Evolutionary conservation across 345 rosid species (phyloP).

Genomic region (Salix viminalis): DNA sequence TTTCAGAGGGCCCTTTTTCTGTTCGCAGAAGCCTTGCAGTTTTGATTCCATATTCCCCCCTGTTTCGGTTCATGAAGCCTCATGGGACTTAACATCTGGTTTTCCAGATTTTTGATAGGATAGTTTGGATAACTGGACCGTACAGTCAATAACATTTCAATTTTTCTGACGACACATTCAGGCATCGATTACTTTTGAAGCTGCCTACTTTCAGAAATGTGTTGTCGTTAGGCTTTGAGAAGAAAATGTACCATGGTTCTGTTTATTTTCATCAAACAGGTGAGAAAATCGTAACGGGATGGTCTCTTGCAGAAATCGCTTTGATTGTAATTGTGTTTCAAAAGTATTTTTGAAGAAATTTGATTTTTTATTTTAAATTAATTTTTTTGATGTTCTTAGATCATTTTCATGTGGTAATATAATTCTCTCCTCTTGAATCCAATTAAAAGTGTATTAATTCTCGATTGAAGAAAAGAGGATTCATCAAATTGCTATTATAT

Average conservation of each 20-base stretch:
- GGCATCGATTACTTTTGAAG: background rate
- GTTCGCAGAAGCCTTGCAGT: conserved; percentile 1
- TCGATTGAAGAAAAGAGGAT: background rate
- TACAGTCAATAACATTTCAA: background rate
- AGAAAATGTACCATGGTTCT: background rate
- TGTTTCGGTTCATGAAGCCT: background rate
- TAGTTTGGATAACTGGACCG: background rate
- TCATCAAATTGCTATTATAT: no score
- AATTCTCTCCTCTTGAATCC: no score
- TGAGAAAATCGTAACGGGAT: background rate
- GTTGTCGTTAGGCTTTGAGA: background rate
- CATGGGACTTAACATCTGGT: background rate
- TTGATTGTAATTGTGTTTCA: no score
- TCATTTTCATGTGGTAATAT: no score
- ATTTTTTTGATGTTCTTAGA: no score
- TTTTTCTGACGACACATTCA: background rate
- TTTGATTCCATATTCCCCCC: background rate
- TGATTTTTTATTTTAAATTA: no score
- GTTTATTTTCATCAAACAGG: conserved; percentile 1
- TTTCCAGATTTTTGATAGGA: background rate
- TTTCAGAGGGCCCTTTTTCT: background rate
- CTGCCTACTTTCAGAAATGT: background rate
- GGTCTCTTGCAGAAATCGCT: background rate
- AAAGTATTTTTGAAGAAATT: no score
- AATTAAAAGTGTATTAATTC: no score